Base-by-base conservation (phyloP, 257 asterid genomes). In the Solanum boliviense region DNA sequence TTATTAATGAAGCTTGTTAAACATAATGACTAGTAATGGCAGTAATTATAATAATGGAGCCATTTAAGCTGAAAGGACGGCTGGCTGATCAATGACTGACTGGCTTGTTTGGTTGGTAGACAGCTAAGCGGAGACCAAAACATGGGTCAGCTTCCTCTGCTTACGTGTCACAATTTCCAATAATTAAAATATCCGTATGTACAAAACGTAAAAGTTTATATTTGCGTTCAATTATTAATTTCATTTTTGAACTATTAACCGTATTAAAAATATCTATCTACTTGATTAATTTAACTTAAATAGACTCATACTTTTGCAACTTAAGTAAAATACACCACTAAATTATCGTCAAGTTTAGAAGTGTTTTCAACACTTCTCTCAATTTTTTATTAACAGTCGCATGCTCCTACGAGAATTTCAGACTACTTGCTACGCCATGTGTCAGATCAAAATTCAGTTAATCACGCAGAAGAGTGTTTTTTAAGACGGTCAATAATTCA, bases 91-190 rank as follows among this genome's bases (percentile, higher is more conserved):
- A 13, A 15, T 81, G 70, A 11, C 44, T 82, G 44, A 21, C 86
- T 82, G 44, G 86, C 86, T 82, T 31, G 39, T 29, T n/a, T 48
- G 44, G 18, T 13, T 12, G 83, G 89, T 88, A 71, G 41, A 74
- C 89, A 88, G 83, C 86, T 75, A 91, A 91, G 75, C 84, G 86
- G 92, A 86, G 91, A 89, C 85, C 89, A 89, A 90, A 88, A 89
- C 92, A 92, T 91, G 91, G 91, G 93, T 90, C 94, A 90, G 91
- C 91, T 88, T 87, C 73, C 85, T 31, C 91, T 89, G 90, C 91
- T 72, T 1, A 68, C 90, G 89, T 89, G 94, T 88, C 89, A 84
- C 74, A n/a, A 10, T 85, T 68, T 36, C 25, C 38, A 67, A 68
- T 56, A 39, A 21, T 38, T 65, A 68, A n/a, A 27, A 27, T 35